These are phyloP conservation scores for Nothophytophthora sp. DNA, from an alignment of 352 stramenopile species.

Conservation along the genomic window DNA sequence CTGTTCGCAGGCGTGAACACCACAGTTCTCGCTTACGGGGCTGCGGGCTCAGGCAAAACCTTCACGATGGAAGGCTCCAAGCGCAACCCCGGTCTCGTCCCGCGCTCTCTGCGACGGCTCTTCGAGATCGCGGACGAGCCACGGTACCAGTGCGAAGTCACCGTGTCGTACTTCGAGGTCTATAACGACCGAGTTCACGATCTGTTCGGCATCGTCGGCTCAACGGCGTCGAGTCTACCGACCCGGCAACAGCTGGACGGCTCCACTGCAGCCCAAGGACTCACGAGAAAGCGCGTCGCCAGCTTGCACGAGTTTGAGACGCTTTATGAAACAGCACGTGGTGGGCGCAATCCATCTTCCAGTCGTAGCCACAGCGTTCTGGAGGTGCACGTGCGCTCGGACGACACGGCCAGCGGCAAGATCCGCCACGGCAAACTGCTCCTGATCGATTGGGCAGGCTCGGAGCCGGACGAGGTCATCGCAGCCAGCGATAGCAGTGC, in stretches of 20 bases:
- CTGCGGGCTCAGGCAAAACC: conserved; percentile 62
- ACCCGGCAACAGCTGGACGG: conserved; percentile 42
- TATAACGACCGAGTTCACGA: conserved; percentile 90
- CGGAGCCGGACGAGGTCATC: conserved; percentile 79
- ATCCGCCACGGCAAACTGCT: conserved; percentile 34
- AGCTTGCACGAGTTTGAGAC: conserved; percentile 31
- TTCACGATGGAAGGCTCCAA: conserved; percentile 66
- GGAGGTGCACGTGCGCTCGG: conserved; percentile 43
- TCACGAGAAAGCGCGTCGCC: conserved; percentile 29
- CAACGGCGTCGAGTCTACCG: conserved; percentile 27
- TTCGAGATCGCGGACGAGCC: conserved; percentile 39
- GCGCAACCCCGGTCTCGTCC: conserved; percentile 51
- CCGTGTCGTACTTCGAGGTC: conserved; percentile 81
- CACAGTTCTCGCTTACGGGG: conserved; percentile 61
- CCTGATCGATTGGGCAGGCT: conserved; percentile 50
- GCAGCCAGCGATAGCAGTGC: conserved; percentile 55
- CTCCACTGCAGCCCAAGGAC: conserved; percentile 32
- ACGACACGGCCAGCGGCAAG: conserved; percentile 8
- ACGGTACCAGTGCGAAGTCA: conserved; percentile 23
- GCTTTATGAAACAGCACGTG: conserved; percentile 34
- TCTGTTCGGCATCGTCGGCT: conserved; percentile 42
- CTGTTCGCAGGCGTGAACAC: conserved; percentile 49
- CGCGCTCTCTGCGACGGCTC: conserved; percentile 40
- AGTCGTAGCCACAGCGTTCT: conserved; percentile 85
- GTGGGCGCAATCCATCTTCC: conserved; percentile 60